Conservation (phyloP, 1,284 basidiomycete genomes). For the Cystobasidiaceae sp. region DNA sequence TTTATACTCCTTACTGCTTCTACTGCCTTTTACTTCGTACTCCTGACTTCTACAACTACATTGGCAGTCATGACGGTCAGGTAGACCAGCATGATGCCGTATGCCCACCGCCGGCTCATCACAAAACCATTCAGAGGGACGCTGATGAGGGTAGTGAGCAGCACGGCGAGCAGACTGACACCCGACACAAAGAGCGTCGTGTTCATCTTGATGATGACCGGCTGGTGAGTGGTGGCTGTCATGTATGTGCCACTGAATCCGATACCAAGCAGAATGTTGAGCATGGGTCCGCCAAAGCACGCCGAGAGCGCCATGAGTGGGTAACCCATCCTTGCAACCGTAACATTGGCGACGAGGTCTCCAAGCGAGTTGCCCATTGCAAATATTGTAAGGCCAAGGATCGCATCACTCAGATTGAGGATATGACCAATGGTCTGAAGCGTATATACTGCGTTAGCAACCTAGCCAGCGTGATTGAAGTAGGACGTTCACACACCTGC, state of each 20-base stretch:
- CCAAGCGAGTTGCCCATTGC: constrained; percentile 93
- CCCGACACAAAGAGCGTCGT: constrained; percentile 77
- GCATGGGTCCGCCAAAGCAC: constrained; percentile 91
- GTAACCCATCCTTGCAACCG: constrained; percentile 59
- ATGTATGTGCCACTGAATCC: constrained; percentile 73
- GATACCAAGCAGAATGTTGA: constrained; percentile 88
- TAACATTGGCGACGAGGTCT: constrained; percentile 94
- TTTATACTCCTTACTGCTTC: too few relatives aligned
- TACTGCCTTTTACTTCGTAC: neutral
- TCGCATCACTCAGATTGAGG: constrained; percentile 91
- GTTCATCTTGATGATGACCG: constrained; percentile 69
- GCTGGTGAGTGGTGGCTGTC: constrained; percentile 56
- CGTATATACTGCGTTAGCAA: constrained; percentile 21
- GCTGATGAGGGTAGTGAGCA: constrained; percentile 70
- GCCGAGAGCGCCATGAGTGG: constrained; percentile 76
- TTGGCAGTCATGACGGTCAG: constrained; percentile 65
- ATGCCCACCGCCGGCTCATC: constrained; percentile 72
- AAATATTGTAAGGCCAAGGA: constrained; percentile 93
- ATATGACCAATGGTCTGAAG: constrained; percentile 80
- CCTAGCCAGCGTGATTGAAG: too few relatives aligned
- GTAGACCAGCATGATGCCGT: constrained; percentile 71
- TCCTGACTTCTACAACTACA: constrained; percentile 46
- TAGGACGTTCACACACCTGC: too few relatives aligned
- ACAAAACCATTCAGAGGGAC: constrained; percentile 79
- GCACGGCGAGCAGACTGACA: constrained; percentile 66